Evolutionary conservation across 768 basidiomycete genomes (phyloP).

Genomic region (Chalciporus pseudorubinellus): DNA sequence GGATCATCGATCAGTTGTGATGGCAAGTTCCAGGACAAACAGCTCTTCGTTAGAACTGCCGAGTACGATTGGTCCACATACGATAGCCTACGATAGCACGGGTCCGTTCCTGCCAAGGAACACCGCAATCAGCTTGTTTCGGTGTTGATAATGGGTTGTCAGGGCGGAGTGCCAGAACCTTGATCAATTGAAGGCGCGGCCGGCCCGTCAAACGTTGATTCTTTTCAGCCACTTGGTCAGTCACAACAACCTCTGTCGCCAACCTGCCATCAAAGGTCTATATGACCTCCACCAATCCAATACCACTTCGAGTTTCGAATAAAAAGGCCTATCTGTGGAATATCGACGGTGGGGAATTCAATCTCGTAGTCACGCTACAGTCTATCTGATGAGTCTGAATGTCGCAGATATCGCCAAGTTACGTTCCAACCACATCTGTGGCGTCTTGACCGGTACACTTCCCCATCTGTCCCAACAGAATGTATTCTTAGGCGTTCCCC

Average conservation of each 20-base stretch:
- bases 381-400: conserved; percentile 7
- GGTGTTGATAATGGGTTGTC: not conserved
- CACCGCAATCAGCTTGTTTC: not conserved
- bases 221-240: not conserved
- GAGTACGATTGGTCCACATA: not conserved
- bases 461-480: conserved; percentile 97
- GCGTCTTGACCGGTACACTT: conserved; percentile 84
- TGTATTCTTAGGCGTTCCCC: conserved; percentile 89
- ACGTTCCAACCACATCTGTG: conserved; percentile 82
- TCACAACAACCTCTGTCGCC: no score
- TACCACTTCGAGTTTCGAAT: conserved; percentile 72
- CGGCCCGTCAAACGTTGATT: no score
- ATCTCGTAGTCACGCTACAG: not conserved
- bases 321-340: conserved; percentile 88
- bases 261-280: not conserved
- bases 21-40: not conserved
- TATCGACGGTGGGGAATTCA: conserved; percentile 59
- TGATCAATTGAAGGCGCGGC: no score
- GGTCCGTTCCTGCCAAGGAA: not conserved
- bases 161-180: conserved; percentile 23
- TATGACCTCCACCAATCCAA: conserved; percentile 25
- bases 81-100: not conserved
- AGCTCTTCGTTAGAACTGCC: not conserved
- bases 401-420: conserved; percentile 72
- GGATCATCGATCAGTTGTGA: not conserved